Conservation (phyloP, 1,284 basidiomycete species). For the Xerocomus nothofagi region DNA sequence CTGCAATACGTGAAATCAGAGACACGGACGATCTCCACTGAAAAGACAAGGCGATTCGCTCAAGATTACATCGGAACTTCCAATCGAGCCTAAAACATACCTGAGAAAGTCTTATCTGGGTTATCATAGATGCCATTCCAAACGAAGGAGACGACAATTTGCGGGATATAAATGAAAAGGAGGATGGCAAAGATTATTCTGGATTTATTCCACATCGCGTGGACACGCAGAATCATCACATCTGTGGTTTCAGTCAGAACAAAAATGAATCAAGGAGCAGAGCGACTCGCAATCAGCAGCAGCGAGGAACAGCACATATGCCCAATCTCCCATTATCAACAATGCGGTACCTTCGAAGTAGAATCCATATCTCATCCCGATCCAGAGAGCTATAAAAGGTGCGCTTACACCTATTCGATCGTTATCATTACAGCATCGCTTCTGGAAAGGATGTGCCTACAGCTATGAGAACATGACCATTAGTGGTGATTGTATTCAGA, state of each 20-base stretch:
- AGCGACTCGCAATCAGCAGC: conserved; percentile 12
- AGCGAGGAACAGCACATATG: conserved; percentile 10
- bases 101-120: conserved; percentile 1
- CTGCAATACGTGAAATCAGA: not conserved
- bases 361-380: not conserved
- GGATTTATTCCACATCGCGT: conserved; percentile 15
- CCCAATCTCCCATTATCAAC: conserved; percentile 7
- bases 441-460: not conserved
- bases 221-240: conserved; percentile 17
- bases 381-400: not conserved
- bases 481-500: not conserved
- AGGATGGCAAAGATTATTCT: conserved; percentile 6
- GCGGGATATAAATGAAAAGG: not conserved
- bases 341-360: conserved; percentile 6
- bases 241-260: conserved; percentile 2
- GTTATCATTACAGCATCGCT: not conserved
- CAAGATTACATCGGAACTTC: not conserved
- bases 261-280: too few relatives aligned
- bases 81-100: not conserved
- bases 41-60: not conserved
- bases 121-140: conserved; percentile 6
- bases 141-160: conserved; percentile 1
- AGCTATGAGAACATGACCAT: not conserved
- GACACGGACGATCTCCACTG: conserved; percentile 2
- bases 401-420: conserved; percentile 6